Conservation (phyloP, 768 basidiomycete species). For the Mycena galopus region DNA sequence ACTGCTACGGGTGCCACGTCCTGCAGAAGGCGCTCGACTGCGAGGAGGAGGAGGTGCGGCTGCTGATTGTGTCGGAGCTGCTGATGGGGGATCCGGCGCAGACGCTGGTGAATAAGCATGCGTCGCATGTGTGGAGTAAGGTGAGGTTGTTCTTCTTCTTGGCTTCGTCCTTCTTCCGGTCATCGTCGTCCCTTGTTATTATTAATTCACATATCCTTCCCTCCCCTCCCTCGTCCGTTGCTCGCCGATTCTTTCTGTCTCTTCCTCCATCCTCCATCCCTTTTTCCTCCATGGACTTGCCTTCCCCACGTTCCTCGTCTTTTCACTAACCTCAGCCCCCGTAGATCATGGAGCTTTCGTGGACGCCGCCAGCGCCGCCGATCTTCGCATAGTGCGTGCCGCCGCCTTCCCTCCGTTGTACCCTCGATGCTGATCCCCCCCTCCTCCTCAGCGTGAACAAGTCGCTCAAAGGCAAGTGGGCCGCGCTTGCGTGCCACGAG, state of each 20-base stretch:
- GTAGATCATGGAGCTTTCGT: slow-evolving; percentile 90
- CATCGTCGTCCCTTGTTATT: too few species aligned
- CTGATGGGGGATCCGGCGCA: slow-evolving; percentile 86
- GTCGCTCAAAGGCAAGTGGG: slow-evolving; percentile 92
- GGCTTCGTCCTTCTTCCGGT: neutral
- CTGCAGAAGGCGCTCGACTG: slow-evolving; percentile 92
- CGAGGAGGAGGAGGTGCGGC: slow-evolving; percentile 81
- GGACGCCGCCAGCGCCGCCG: slow-evolving; percentile 88
- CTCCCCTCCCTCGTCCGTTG: neutral
- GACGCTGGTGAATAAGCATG: slow-evolving; percentile 91
- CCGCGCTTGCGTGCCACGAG: slow-evolving; percentile 89
- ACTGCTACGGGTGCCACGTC: slow-evolving; percentile 91
- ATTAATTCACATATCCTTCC: neutral
- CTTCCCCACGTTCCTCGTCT: neutral
- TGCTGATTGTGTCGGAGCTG: slow-evolving; percentile 87
- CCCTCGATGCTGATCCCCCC: slow-evolving; percentile 63
- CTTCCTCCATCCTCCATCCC: slow-evolving; percentile 11
- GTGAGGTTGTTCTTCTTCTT: slow-evolving; percentile 50
- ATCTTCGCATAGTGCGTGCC: slow-evolving; percentile 64
- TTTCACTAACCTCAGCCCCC: slow-evolving; percentile 14
- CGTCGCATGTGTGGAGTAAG: slow-evolving; percentile 94
- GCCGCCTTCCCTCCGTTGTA: slow-evolving; percentile 45
- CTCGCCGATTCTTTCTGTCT: neutral
- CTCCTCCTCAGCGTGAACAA: slow-evolving; percentile 77
- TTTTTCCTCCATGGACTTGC: neutral